Conservation (phyloP, 139 green algal genomes). For the Chlorella vulgaris region DNA sequence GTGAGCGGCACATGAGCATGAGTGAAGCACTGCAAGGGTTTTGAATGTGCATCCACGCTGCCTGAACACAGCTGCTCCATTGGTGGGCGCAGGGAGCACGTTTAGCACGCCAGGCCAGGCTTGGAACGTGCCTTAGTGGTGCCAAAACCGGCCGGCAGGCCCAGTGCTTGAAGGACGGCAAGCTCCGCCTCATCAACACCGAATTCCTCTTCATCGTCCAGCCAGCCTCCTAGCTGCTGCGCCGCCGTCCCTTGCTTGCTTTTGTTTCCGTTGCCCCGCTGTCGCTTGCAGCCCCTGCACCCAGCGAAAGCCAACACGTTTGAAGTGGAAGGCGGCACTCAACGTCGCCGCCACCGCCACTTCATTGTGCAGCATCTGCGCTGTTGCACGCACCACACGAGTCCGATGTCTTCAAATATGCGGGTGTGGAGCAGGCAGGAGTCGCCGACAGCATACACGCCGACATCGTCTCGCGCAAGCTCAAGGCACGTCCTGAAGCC, state of each 20-base stretch:
- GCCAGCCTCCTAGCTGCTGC: neutral
- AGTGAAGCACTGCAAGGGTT: too few species aligned
- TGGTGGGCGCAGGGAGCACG: too few species aligned
- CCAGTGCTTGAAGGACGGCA: neutral
- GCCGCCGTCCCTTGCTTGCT: slow-evolving; percentile 14
- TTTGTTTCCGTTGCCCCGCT: neutral
- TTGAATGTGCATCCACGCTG: too few species aligned
- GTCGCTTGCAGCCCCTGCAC: slow-evolving; percentile 27
- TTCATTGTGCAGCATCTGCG: neutral
- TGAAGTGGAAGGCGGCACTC: neutral
- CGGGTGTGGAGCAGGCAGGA: slow-evolving; percentile 26
- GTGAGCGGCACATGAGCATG: too few species aligned
- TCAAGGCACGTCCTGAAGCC: slow-evolving; percentile 8
- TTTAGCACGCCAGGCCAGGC: too few species aligned
- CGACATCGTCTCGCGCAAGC: neutral
- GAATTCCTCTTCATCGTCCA: neutral
- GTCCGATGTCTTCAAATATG: slow-evolving; percentile 38
- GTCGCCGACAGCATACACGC: neutral
- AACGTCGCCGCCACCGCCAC: neutral
- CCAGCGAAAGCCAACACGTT: too few species aligned
- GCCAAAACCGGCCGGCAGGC: slow-evolving; percentile 32
- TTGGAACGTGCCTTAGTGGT: slow-evolving; percentile 10
- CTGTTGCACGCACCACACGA: slow-evolving; percentile 37
- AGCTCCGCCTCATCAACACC: slow-evolving; percentile 23
- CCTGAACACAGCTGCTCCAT: too few species aligned